Evolutionary conservation across 108 stramenopile genomes (phyloP).

Genomic region (Nitzschia sp.): DNA sequence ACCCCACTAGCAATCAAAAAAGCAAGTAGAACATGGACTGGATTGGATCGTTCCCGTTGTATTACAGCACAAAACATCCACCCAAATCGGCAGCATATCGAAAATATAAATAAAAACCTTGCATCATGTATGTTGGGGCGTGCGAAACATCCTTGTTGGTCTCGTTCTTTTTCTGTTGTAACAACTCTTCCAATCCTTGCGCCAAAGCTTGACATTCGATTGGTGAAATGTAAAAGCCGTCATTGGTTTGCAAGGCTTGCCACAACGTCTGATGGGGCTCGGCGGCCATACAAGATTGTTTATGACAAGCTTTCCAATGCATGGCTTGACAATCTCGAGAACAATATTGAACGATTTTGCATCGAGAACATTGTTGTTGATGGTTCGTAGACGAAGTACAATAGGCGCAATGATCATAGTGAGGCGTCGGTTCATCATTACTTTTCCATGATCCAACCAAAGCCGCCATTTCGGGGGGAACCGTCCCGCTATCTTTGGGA

Average conservation of each 20-base stretch:
- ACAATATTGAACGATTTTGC: slow-evolving; percentile 31
- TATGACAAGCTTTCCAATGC: slow-evolving; percentile 36
- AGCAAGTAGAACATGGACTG: too few species aligned
- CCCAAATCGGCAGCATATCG: slow-evolving; percentile 14
- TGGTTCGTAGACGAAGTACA: slow-evolving; percentile 8
- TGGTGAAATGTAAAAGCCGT: slow-evolving; percentile 25
- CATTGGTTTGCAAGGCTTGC: slow-evolving; percentile 24
- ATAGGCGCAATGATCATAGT: slow-evolving; percentile 23
- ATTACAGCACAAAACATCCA: slow-evolving; percentile 32
- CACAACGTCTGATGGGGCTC: slow-evolving; percentile 5
- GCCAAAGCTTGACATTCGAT: slow-evolving; percentile 20
- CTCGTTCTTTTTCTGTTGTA: neutral
- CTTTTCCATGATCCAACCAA: neutral
- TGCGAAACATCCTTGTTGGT: too few species aligned
- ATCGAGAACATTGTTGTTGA: neutral
- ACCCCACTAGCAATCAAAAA: too few species aligned
- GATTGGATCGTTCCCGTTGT: too few species aligned
- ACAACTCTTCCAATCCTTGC: neutral
- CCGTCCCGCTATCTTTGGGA: neutral
- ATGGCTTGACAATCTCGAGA: slow-evolving; percentile 21
- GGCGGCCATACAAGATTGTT: slow-evolving; percentile 20
- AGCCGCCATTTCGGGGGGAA: slow-evolving; percentile 12
- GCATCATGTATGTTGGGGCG: neutral
- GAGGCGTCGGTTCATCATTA: slow-evolving; percentile 20
- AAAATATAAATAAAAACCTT: slow-evolving; percentile 21